Percentiles rank a stretch among this genome's conserved stretches.
Evolutionary conservation across 2,329 filamentous ascomycete genomes (phyloP).

Genomic region (Colletotrichum destructivum): DNA sequence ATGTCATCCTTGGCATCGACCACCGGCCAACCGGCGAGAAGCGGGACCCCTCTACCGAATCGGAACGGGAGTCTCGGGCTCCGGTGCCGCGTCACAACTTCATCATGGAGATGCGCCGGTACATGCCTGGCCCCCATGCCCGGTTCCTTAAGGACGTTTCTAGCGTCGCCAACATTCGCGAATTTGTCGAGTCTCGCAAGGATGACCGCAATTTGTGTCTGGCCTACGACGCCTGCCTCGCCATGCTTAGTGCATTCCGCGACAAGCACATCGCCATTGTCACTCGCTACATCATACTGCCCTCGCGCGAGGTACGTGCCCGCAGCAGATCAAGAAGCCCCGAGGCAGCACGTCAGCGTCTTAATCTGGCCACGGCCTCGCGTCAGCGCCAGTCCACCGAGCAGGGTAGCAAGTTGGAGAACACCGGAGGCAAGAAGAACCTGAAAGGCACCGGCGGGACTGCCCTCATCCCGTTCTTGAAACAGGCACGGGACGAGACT

Average conservation of each 20-base stretch:
- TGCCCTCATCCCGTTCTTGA: constrained; percentile 93
- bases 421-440: constrained; percentile 64
- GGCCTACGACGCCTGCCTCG: constrained; percentile 92
- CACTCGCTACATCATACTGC: constrained; percentile 93
- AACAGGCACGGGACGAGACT: constrained; percentile 96
- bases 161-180: constrained; percentile 86
- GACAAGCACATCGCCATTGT: constrained; percentile 98
- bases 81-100: constrained; percentile 79
- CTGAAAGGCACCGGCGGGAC: constrained; percentile 94
- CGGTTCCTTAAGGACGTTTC: constrained; percentile 88
- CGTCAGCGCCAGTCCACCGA: constrained; percentile 54
- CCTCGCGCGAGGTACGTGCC: constrained; percentile 81
- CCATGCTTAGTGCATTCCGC: constrained; percentile 77
- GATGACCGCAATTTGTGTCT: constrained; percentile 78
- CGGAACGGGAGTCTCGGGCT: constrained; percentile 61
- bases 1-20: constrained; percentile 89
- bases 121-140: constrained; percentile 96
- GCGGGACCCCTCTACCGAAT: constrained; percentile 59
- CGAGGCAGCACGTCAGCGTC: constrained; percentile 62
- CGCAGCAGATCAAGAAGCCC: constrained; percentile 73
- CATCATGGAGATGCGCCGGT: constrained; percentile 95
- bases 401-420: constrained; percentile 34
- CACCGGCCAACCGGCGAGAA: constrained; percentile 90
- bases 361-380: constrained; percentile 76
- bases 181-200: constrained; percentile 78